These are phyloP conservation scores for Thuidium tamariscinum DNA, from an alignment of 225 moss, liverwort and hornwort species.

Conservation along the genomic window DNA sequence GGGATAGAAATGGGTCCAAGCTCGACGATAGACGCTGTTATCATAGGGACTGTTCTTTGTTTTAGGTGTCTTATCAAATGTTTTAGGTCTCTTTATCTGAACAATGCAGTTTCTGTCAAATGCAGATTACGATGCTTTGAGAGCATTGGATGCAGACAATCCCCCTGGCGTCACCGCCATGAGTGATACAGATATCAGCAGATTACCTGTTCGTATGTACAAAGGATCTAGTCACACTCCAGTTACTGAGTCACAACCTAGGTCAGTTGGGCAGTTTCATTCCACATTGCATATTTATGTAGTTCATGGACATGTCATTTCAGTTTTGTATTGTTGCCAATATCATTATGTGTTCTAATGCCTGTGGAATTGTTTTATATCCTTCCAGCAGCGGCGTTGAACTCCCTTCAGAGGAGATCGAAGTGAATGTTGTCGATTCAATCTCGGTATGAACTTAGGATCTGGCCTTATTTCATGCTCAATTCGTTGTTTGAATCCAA, in stretches of 20 bases:
- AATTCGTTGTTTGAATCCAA: neutral
- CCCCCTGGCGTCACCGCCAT: conserved; percentile 42
- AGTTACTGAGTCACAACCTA: neutral
- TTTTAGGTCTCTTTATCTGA: neutral
- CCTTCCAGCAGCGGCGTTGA: conserved; percentile 13
- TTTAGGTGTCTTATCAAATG: neutral
- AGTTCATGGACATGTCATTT: neutral
- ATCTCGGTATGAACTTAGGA: conserved; percentile 7
- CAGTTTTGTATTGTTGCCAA: neutral
- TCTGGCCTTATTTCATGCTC: neutral
- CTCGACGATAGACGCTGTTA: neutral
- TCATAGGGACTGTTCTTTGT: neutral
- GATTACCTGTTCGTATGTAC: conserved; percentile 50
- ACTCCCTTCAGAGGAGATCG: conserved; percentile 17
- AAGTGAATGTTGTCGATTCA: conserved; percentile 1
- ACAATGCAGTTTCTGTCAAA: neutral
- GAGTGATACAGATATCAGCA: conserved; percentile 49
- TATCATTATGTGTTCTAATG: neutral
- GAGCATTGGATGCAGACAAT: conserved; percentile 54
- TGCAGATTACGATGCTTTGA: conserved; percentile 56
- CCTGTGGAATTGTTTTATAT: neutral
- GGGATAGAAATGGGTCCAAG: neutral
- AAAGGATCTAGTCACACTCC: conserved; percentile 17
- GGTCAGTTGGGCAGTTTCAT: neutral
- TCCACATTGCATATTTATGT: neutral